phyloP scores from a whole-genome alignment of 495 filamentous ascomycete genomes.

The Venustampulla echinocandica region DNA sequence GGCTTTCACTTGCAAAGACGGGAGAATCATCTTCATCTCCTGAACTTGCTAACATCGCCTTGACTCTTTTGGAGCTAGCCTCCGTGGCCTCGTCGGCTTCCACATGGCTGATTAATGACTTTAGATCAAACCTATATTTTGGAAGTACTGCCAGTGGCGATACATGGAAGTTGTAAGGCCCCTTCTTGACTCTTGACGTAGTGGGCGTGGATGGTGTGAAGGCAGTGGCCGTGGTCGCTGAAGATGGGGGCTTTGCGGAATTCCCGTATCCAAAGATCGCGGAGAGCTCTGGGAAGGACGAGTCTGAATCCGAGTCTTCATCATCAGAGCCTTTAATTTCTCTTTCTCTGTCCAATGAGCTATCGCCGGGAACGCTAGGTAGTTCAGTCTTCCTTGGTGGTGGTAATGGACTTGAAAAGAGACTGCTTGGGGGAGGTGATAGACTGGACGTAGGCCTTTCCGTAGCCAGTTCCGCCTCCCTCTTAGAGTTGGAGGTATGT shows the following conservation, averaged over 20 bases:
- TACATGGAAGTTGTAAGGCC: constrained; percentile 20
- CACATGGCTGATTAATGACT: constrained; percentile 52
- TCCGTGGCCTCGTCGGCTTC: constrained; percentile 49
- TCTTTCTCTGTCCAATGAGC: no score
- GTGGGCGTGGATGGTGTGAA: constrained; percentile 21
- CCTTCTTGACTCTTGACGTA: constrained; percentile 11
- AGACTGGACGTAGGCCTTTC: constrained; percentile 10
- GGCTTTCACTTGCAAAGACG: constrained; percentile 19
- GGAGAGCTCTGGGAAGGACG: constrained; percentile 17
- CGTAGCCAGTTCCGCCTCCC: no score
- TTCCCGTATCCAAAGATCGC: constrained; percentile 11
- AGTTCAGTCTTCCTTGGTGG: background rate
- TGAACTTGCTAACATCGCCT: constrained; percentile 32
- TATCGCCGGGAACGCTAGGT: no score
- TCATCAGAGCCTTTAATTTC: constrained; percentile 64
- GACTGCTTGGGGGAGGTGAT: constrained; percentile 8
- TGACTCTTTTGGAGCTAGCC: constrained; percentile 45
- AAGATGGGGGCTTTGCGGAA: constrained; percentile 37
- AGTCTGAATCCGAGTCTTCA: constrained; percentile 52
- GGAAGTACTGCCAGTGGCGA: constrained; percentile 40
- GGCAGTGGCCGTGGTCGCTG: constrained; percentile 26
- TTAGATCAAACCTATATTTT: constrained; percentile 61
- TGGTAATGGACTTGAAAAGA: background rate
- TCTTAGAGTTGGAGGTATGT: background rate
- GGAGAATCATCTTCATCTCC: constrained; percentile 25